Evolutionary conservation across 2,329 filamentous ascomycete species (phyloP).

Genomic region (Colletotrichum sp.): DNA sequence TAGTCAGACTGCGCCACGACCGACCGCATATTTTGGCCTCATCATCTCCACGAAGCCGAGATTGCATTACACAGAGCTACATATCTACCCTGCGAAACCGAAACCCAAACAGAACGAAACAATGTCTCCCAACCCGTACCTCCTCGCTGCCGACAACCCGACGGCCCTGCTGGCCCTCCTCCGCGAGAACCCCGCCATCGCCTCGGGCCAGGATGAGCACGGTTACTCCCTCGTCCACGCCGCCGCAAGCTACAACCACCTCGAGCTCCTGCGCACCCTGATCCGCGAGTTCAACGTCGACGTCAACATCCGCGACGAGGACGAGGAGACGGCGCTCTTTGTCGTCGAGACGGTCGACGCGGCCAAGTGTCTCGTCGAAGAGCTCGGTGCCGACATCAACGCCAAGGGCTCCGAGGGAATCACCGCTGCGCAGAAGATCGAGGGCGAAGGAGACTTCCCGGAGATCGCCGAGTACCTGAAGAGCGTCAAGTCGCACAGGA

Average conservation of each 20-base stretch:
- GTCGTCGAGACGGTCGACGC: slow-evolving; percentile 83
- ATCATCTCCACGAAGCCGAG: neutral
- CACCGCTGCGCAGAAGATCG: slow-evolving; percentile 82
- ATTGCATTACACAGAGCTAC: neutral
- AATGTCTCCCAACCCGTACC: slow-evolving; percentile 68
- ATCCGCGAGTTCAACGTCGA: slow-evolving; percentile 79
- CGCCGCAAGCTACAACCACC: slow-evolving; percentile 88
- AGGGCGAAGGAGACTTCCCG: slow-evolving; percentile 78
- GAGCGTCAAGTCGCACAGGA: slow-evolving; percentile 33
- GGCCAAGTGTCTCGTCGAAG: slow-evolving; percentile 81
- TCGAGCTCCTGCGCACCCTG: slow-evolving; percentile 77
- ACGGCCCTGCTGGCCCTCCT: slow-evolving; percentile 76
- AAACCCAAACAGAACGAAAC: neutral
- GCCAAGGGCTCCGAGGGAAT: slow-evolving; percentile 75
- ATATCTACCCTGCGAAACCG: neutral
- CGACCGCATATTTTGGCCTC: slow-evolving; percentile 4
- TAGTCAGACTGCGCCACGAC: neutral
- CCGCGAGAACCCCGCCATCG: slow-evolving; percentile 74
- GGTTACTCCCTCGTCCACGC: slow-evolving; percentile 96
- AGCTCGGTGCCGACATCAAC: slow-evolving; percentile 73
- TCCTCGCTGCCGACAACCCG: slow-evolving; percentile 84
- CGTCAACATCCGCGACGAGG: slow-evolving; percentile 85
- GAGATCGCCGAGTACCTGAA: slow-evolving; percentile 75
- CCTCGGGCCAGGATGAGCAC: slow-evolving; percentile 82
- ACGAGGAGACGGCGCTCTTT: slow-evolving; percentile 93